Base-by-base conservation (phyloP, 129 eudicot genomes). In the Artemisia annua region DNA sequence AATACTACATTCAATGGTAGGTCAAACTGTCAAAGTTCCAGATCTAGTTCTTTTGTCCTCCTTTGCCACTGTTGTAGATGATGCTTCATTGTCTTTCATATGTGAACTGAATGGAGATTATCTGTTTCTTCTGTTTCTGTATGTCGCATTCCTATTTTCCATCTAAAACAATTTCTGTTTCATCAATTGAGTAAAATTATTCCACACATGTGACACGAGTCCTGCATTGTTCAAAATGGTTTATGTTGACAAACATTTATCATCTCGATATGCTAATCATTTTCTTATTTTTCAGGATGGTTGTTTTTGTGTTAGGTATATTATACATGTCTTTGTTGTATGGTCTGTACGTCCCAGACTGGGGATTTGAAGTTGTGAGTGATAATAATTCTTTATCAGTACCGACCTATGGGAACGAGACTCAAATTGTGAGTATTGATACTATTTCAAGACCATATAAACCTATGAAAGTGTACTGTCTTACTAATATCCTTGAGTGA, bases 341-440 rank as follows among this genome's bases (percentile, higher is more conserved):
- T 83, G 92, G 95, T 67, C 87, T 93, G 68, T 89, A 89, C 78
- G 91, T 93, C 75, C 97, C 97, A 80, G 77, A 78, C 78, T 93
- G 98, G 98, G 20, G 72, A 9, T 93, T 87, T 79, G 87, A 85
- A 59, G 84, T 79, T 66, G 44, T 78, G 48, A 78, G 67, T 22
- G 57, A 66, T 61, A 83, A 78, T 66, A 68, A 56, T 59, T 53
- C 69, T 46, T 63, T 68, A 63, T 69, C 35, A 4, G 22, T 68
- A 60, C 66, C 82, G 63, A 78, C 54, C 59, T 56, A 72, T 72
- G 83, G 81, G 55, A 83, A 88, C 28, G 76, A 57, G 48, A 75
- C 77, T 78, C 79, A 85, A 65, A 64, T 55, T 77, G 96, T 87
- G 80, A 84, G 95, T 83, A 48, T 20, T 69, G 60, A 44, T 73